phyloP scores from a whole-genome alignment of 192 early-diverging fungal species.

The Gigaspora rosea region DNA sequence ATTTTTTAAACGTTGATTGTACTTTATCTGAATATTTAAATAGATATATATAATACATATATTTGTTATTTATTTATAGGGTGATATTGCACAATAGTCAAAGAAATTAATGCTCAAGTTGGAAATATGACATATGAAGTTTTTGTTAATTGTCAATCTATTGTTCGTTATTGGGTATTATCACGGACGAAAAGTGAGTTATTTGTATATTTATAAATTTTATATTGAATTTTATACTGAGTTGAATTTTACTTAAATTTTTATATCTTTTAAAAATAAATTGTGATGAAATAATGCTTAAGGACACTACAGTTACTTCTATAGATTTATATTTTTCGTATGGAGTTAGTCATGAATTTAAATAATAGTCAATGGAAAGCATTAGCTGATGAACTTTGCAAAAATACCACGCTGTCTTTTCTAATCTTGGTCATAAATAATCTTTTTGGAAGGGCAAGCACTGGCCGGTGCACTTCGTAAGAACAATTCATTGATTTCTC shows the following conservation, averaged over 20 bases:
- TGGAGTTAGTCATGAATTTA: no score
- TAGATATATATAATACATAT: not conserved
- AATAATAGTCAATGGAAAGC: no score
- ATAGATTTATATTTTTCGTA: no score
- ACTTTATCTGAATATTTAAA: not conserved
- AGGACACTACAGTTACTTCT: no score
- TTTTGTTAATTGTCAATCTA: constrained; percentile 63
- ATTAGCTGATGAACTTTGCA: no score
- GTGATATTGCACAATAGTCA: constrained; percentile 70
- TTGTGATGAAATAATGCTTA: no score
- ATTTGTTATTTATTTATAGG: constrained; percentile 40
- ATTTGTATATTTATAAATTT: not conserved
- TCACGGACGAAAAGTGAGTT: constrained; percentile 69
- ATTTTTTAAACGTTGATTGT: not conserved
- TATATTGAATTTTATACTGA: not conserved
- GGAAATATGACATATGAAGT: constrained; percentile 81
- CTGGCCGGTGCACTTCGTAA: no score
- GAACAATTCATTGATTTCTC: no score
- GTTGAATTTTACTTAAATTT: not conserved
- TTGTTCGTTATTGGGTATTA: constrained; percentile 73
- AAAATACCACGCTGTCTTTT: no score
- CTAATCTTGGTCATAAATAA: no score
- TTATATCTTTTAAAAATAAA: no score
- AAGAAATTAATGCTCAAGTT: constrained; percentile 58
- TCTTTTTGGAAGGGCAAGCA: no score